Base-by-base conservation (phyloP, 345 rosid species). In the Aquilaria yunnanensis region DNA sequence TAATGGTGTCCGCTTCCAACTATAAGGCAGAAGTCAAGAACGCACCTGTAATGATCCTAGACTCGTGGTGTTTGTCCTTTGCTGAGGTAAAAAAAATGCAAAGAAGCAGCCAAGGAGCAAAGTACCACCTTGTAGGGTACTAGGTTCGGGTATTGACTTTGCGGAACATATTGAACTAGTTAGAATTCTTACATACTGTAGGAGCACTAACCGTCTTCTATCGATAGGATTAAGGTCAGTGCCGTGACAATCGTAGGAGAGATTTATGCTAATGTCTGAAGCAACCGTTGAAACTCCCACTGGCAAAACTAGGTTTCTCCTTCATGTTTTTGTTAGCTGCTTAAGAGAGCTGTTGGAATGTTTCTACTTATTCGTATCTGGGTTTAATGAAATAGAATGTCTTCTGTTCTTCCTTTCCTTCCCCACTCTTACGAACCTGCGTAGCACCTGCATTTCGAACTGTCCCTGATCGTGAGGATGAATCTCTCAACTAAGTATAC, bases 91-190 rank as follows among this genome's bases (percentile, higher is more conserved):
- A 66, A 64, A 7, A 12, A 32, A 14, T 31, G 4, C 23, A 23
- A 62, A 54, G 70, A 55, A 76, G 68, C 12, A 31, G 31, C 32
- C 3, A 37, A 13, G 10, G 60, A 46, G 61, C 77, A 68, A 29
- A 63, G 34, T 54, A 69, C 61, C 70, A 68, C 65, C 34, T 51
- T 30, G 76, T 65, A 61, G 72, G 72, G 61, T 70, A 59, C 61
- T 72, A 73, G 92, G 92, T 85, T 88, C 86, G 96, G 96, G 92
- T 57, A 84, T 86, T 89, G 92, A 89, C 88, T 89, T 84, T 50
- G 64, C 47, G 53, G 62, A 61, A 49, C 54, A 57, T 59, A 29
- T 43, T 12, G 47, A 0, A 47, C 30, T 29, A 32, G 29, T 10
- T 2, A 34, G 43, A 37, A 37, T 37, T 37, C 43, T 37, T 37